Percentiles rank a stretch among this genome's conserved stretches.
phyloP scores from a whole-genome alignment of 139 green algal genomes.

The Volvox africanus region DNA sequence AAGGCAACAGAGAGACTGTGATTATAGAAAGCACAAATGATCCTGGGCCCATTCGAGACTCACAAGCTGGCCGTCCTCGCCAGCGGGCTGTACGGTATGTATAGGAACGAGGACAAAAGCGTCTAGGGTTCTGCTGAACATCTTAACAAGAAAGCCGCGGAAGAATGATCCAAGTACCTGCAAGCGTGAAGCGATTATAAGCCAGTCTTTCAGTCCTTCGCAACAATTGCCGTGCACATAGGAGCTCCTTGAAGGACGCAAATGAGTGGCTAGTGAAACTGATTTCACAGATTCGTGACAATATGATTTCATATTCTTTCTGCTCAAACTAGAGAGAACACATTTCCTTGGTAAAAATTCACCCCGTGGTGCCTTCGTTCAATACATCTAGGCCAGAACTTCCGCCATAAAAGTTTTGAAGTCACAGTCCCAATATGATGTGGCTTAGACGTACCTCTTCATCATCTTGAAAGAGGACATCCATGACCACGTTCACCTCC shows the following conservation, averaged over 20 bases:
- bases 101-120: conserved; percentile 5
- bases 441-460: background rate
- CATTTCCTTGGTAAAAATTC: background rate
- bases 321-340: background rate
- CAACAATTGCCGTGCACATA: background rate
- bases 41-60: background rate
- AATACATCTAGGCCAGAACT: background rate
- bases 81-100: background rate
- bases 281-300: background rate
- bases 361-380: background rate
- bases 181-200: background rate
- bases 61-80: background rate
- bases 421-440: background rate
- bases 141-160: conserved; percentile 17
- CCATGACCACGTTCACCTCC: background rate
- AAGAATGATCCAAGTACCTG: background rate
- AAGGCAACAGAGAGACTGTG: background rate
- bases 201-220: background rate
- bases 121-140: background rate
- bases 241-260: background rate
- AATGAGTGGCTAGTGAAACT: background rate
- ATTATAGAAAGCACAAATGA: background rate
- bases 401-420: background rate
- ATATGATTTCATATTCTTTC: background rate
- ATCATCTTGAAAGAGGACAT: background rate